These are phyloP conservation scores for Colletotrichum lupini DNA, from an alignment of 2,329 filamentous ascomycete species.

Conservation along the genomic window DNA sequence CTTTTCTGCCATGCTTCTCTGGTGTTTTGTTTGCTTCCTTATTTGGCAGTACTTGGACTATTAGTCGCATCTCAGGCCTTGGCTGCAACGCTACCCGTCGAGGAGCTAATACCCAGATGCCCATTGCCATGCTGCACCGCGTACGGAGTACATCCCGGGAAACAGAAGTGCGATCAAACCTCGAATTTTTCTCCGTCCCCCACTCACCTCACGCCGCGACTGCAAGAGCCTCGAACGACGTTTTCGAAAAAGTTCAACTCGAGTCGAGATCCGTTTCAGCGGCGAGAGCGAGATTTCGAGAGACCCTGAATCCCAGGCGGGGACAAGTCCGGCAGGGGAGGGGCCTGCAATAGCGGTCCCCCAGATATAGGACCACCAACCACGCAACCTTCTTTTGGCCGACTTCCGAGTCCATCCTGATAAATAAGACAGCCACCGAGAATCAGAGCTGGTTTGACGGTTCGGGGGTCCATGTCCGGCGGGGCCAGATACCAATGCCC, in stretches of 20 bases:
- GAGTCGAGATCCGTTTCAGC: slow-evolving; percentile 30
- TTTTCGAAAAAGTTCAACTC: slow-evolving; percentile 7
- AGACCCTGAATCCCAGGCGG: neutral
- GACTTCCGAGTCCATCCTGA: neutral
- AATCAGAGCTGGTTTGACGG: neutral
- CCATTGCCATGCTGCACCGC: neutral
- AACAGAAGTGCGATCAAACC: slow-evolving; percentile 2
- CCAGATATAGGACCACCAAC: neutral
- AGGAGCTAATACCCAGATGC: neutral
- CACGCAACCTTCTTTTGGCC: slow-evolving; percentile 4
- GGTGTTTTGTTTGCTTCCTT: slow-evolving; percentile 14
- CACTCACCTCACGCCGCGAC: slow-evolving; percentile 20
- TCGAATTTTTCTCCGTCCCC: slow-evolving; percentile 2
- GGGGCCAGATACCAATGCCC: slow-evolving; percentile 6
- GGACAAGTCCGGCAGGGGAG: slow-evolving; percentile 8
- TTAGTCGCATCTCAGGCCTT: neutral
- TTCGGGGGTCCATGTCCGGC: slow-evolving; percentile 3
- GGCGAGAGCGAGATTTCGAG: neutral
- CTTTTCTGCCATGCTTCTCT: neutral
- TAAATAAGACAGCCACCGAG: neutral
- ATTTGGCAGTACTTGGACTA: neutral
- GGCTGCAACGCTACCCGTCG: slow-evolving; percentile 18
- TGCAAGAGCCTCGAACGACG: slow-evolving; percentile 23
- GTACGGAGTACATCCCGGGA: neutral
- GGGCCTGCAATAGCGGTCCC: slow-evolving; percentile 11